These are phyloP conservation scores for Elaeagnus macrophylla DNA, from an alignment of 306 rosid species.

Conservation along the genomic window DNA sequence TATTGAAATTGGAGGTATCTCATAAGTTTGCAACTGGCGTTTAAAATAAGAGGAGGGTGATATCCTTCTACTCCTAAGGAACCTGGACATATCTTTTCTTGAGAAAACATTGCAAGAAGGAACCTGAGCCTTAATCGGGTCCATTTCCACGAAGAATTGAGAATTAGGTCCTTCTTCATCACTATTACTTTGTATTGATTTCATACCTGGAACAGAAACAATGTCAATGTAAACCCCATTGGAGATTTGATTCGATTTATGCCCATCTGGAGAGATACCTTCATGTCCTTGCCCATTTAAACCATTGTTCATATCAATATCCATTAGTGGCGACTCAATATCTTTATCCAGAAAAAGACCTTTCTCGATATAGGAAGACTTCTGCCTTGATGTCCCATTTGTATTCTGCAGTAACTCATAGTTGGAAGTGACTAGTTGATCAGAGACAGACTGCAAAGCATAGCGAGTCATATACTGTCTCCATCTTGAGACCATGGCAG, in stretches of 20 bases:
- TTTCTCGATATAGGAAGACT: constrained; percentile 23
- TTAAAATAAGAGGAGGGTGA: constrained; percentile 42
- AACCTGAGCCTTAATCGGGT: constrained; percentile 70
- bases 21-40: constrained; percentile 32
- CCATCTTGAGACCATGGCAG: constrained; percentile 95
- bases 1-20: constrained; percentile 30
- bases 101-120: constrained; percentile 73
- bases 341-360: constrained; percentile 27
- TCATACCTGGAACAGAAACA: constrained; percentile 26
- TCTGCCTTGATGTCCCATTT: constrained; percentile 29
- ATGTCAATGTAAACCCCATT: constrained; percentile 28
- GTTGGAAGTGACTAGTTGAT: constrained; percentile 29
- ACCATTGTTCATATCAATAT: constrained; percentile 21
- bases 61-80: constrained; percentile 42
- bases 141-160: constrained; percentile 31
- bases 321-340: constrained; percentile 30
- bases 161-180: constrained; percentile 31
- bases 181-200: constrained; percentile 28
- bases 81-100: constrained; percentile 63
- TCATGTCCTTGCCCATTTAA: constrained; percentile 22
- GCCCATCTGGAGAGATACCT: constrained; percentile 18
- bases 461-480: constrained; percentile 52
- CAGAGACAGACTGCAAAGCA: constrained; percentile 30
- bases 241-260: constrained; percentile 18
- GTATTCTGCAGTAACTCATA: constrained; percentile 22